Evolutionary conservation across 2,329 filamentous ascomycete genomes (phyloP).

Genomic region (Calonectria fujianensis): DNA sequence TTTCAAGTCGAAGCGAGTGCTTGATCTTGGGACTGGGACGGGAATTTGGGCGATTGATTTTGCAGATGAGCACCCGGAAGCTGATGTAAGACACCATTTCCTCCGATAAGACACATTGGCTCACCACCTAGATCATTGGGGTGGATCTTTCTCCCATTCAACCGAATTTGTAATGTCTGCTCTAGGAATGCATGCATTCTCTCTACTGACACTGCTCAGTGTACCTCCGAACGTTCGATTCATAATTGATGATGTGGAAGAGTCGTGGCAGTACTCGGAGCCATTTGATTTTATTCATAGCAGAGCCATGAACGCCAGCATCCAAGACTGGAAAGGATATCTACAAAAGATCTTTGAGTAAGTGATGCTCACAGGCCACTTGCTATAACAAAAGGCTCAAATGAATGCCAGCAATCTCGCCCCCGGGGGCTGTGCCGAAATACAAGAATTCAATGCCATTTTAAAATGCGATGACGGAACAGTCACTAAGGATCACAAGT

Average conservation of each 20-base stretch:
- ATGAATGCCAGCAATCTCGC: slow-evolving; percentile 40
- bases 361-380: not conserved
- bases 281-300: slow-evolving; percentile 32
- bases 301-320: slow-evolving; percentile 24
- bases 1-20: slow-evolving; percentile 3
- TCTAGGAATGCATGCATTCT: not conserved
- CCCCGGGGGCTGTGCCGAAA: slow-evolving; percentile 46
- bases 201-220: not conserved
- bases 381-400: not conserved
- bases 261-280: slow-evolving; percentile 10
- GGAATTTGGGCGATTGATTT: slow-evolving; percentile 23
- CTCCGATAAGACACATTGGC: not conserved
- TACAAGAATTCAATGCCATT: slow-evolving; percentile 47
- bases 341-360: slow-evolving; percentile 25
- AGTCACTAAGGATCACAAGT: slow-evolving; percentile 43
- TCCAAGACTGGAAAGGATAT: slow-evolving; percentile 18
- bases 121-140: not conserved
- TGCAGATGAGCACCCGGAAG: slow-evolving; percentile 19
- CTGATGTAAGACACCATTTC: not conserved
- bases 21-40: slow-evolving; percentile 30
- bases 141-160: slow-evolving; percentile 17
- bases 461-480: slow-evolving; percentile 46
- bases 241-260: slow-evolving; percentile 34
- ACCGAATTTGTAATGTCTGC: not conserved
- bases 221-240: slow-evolving; percentile 32